These are phyloP conservation scores for Penicillium decumbens DNA, from an alignment of 2,329 filamentous ascomycete genomes.

Conservation along the genomic window DNA sequence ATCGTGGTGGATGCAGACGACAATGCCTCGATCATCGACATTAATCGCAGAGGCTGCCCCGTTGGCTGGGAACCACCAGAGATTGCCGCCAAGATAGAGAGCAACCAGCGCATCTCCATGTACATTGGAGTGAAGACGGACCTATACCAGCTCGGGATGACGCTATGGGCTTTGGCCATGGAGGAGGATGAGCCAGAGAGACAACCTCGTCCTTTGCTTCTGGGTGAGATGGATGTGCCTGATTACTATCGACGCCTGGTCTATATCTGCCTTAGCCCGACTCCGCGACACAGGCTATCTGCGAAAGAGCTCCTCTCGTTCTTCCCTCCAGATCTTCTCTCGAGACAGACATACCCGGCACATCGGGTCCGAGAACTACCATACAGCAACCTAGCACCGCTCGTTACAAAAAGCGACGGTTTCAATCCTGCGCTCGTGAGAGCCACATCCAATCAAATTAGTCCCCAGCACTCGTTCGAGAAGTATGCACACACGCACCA, in stretches of 20 bases:
- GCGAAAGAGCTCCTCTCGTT: conserved; percentile 66
- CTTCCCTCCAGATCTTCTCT: conserved; percentile 53
- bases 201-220: conserved; percentile 63
- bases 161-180: conserved; percentile 84
- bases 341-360: conserved; percentile 11
- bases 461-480: conserved; percentile 2
- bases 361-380: neutral
- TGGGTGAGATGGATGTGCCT: conserved; percentile 59
- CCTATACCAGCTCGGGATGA: conserved; percentile 94
- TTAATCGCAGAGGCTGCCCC: conserved; percentile 93
- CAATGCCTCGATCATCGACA: conserved; percentile 95
- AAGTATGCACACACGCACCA: conserved; percentile 3
- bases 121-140: conserved; percentile 98
- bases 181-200: conserved; percentile 86
- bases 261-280: conserved; percentile 67
- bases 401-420: conserved; percentile 10
- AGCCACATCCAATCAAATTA: neutral
- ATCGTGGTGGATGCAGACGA: conserved; percentile 84
- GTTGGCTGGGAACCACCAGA: conserved; percentile 98
- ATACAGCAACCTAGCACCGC: conserved; percentile 1
- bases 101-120: conserved; percentile 86
- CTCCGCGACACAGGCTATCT: conserved; percentile 67
- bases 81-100: conserved; percentile 76
- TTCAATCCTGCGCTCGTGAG: conserved; percentile 1
- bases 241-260: conserved; percentile 74